Percentiles rank a stretch among this genome's conserved stretches.
Evolutionary conservation across 1,284 basidiomycete genomes (phyloP).

Genomic region (Fomitopsis schrenkii): DNA sequence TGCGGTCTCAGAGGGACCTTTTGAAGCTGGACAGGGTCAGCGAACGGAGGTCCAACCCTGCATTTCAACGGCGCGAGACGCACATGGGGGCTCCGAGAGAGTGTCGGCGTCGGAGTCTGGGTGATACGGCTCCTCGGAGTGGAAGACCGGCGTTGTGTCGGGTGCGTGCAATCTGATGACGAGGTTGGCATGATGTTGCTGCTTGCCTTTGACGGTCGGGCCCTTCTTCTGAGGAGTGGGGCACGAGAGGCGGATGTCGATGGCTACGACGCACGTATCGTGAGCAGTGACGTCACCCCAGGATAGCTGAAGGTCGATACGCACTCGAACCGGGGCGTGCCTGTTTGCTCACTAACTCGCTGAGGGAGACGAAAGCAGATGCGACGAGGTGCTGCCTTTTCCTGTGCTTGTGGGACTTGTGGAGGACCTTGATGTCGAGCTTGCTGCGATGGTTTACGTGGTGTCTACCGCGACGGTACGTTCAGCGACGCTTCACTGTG

Average conservation of each 20-base stretch:
- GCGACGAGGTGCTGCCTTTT: slow-evolving; percentile 53
- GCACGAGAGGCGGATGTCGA: slow-evolving; percentile 25
- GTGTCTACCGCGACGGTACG: slow-evolving; percentile 16
- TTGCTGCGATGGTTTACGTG: slow-evolving; percentile 37
- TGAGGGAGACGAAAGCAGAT: slow-evolving; percentile 40
- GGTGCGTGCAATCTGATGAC: slow-evolving; percentile 23
- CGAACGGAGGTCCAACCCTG: too few species aligned
- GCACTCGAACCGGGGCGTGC: slow-evolving; percentile 14
- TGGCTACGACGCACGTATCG: slow-evolving; percentile 11
- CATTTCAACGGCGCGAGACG: background rate
- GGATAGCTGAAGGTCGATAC: background rate
- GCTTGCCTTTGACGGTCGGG: slow-evolving; percentile 18
- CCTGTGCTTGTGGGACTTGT: slow-evolving; percentile 45
- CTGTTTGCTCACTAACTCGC: slow-evolving; percentile 47
- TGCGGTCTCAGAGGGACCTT: background rate
- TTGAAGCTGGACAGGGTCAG: background rate
- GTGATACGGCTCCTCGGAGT: slow-evolving; percentile 6
- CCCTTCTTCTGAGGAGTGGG: slow-evolving; percentile 26
- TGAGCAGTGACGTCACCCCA: background rate
- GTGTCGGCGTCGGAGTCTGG: background rate
- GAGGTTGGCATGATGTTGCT: slow-evolving; percentile 24
- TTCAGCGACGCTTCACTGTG: background rate
- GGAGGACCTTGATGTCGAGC: slow-evolving; percentile 51
- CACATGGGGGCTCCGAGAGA: background rate
- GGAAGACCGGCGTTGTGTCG: background rate